phyloP scores from a whole-genome alignment of 176 grass and related monocot species.

The Cenchrus fungigraminus region DNA sequence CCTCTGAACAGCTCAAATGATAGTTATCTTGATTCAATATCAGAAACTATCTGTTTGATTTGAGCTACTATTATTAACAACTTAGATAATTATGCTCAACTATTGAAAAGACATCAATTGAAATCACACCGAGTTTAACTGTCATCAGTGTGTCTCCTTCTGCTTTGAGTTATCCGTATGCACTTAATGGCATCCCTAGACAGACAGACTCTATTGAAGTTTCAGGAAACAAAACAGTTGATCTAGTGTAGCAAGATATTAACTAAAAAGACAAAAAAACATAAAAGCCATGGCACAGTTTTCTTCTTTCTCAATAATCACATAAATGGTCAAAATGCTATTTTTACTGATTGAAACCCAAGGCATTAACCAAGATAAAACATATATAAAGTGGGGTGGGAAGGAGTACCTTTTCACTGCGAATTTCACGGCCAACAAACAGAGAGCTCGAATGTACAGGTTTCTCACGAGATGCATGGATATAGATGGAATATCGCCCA shows the following conservation, averaged over 20 bases:
- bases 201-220: not conserved
- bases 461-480: slow-evolving; percentile 85
- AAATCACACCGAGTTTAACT: not conserved
- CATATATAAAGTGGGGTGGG: slow-evolving; percentile 17
- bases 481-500: slow-evolving; percentile 86
- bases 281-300: not conserved
- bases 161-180: not conserved
- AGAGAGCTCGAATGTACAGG: slow-evolving; percentile 80
- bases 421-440: slow-evolving; percentile 88
- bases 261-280: not conserved
- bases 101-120: slow-evolving; percentile 8
- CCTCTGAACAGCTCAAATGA: not conserved
- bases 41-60: slow-evolving; percentile 9
- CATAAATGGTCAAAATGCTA: not conserved
- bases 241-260: slow-evolving; percentile 6
- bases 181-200: not conserved
- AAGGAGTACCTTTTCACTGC: slow-evolving; percentile 78
- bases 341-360: not conserved
- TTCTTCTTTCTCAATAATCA: slow-evolving; percentile 33
- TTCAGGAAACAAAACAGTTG: not conserved
- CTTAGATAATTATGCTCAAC: not conserved
- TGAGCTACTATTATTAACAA: slow-evolving; percentile 3
- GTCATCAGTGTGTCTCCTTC: not conserved
- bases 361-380: not conserved
- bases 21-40: slow-evolving; percentile 15